These are phyloP conservation scores for Daldinia caldariorum DNA, from an alignment of 495 filamentous ascomycete genomes.

Conservation along the genomic window DNA sequence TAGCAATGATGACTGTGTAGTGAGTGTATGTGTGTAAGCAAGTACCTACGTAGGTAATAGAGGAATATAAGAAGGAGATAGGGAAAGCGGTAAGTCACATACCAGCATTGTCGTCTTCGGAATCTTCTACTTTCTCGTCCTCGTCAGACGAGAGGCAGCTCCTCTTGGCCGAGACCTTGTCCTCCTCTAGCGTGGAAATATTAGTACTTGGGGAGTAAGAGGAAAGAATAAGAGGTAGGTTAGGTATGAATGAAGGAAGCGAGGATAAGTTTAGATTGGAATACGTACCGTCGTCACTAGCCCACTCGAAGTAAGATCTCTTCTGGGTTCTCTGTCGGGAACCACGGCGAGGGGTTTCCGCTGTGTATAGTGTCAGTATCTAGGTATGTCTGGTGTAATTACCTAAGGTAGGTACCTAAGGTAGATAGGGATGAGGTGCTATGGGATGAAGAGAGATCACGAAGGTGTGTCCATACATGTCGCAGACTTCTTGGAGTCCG, in stretches of 20 bases:
- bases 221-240: too few species aligned
- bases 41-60: background rate
- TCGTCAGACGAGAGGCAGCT: conserved; percentile 1
- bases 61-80: background rate
- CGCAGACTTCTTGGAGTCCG: conserved; percentile 40
- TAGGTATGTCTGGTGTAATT: background rate
- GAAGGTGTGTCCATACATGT: conserved; percentile 28
- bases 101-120: background rate
- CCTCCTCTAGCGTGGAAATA: conserved; percentile 10
- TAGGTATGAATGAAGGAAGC: background rate
- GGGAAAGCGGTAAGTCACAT: background rate
- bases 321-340: conserved; percentile 1
- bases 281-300: conserved; percentile 16
- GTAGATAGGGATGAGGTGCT: background rate
- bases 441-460: background rate
- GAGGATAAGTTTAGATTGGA: background rate
- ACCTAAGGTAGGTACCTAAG: too few species aligned
- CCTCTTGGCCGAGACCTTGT: conserved; percentile 1
- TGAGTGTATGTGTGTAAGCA: background rate
- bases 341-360: background rate
- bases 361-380: conserved; percentile 5
- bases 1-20: background rate
- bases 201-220: conserved; percentile 9
- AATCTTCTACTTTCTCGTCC: background rate
- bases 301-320: background rate